These are phyloP conservation scores for Avicennia marina DNA, from an alignment of 257 asterid species.

Conservation along the genomic window DNA sequence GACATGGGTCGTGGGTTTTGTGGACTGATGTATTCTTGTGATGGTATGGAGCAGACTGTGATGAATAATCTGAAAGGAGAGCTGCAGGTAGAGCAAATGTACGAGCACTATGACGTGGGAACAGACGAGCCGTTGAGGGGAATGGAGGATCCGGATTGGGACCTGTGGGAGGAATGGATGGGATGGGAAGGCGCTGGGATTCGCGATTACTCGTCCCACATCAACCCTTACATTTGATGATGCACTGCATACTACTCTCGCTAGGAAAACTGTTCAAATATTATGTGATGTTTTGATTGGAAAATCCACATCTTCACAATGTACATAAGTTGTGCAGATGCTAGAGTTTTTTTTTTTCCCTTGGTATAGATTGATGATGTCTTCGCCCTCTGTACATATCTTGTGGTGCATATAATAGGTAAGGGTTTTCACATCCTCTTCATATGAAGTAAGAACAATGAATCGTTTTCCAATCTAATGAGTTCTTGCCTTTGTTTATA, in stretches of 20 bases:
- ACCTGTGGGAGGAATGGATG: conserved; percentile 96
- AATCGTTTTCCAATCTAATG: too few species aligned
- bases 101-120: conserved; percentile 7
- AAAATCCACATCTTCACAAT: not conserved
- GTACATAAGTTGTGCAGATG: too few species aligned
- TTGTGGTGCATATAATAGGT: too few species aligned
- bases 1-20: too few species aligned
- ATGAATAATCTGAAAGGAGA: conserved; percentile 61
- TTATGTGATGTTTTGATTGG: not conserved
- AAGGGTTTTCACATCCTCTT: too few species aligned
- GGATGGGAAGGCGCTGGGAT: conserved; percentile 99
- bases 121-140: conserved; percentile 46
- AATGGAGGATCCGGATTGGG: conserved; percentile 59
- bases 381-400: too few species aligned
- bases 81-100: conserved; percentile 22
- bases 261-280: not conserved
- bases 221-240: conserved; percentile 77
- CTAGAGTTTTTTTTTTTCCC: too few species aligned
- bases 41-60: conserved; percentile 47
- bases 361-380: too few species aligned
- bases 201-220: conserved; percentile 71
- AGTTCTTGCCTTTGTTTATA: too few species aligned
- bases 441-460: too few species aligned
- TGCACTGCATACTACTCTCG: too few species aligned
- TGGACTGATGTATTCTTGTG: not conserved